Base-by-base conservation (phyloP, 1,284 basidiomycete species). In the Pseudozyma thailandica region DNA sequence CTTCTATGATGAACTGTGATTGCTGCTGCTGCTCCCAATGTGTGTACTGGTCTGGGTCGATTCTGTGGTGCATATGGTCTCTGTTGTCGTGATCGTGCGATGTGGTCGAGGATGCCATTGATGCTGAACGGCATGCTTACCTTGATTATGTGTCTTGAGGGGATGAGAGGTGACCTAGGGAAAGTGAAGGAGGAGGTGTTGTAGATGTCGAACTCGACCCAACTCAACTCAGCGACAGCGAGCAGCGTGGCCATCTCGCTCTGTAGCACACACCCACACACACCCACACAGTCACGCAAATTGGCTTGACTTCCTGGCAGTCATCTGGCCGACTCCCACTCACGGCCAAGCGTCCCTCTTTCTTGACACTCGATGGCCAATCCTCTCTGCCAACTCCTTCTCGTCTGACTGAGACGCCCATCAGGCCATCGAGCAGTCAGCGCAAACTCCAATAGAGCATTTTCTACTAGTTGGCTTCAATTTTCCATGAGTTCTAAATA, bases 61-160 rank as follows among this genome's bases (percentile, higher is more conserved):
- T 18, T 35, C 3, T 33, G 55, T 31, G 13, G 31, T 48, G 13
- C 26, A 7, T 20, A 21, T 44, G 15, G 56, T 55, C 48, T 65
- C 38, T 60, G 42, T 43, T 27, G 49, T 45, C 49, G 30, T 56
- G 46, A 7, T 44, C 25, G 35, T 42, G 4, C 49, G 35, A 28
- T 26, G 49, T 46, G 31, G 53, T 25, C 43, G 49, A 20, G 56
- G 53, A 46, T 54, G 65, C 48, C 28, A 23, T 21, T 50, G 21
- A 41, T 61, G 64, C 57, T 46, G 38, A 25, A 23, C 46, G 58
- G 50, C 30, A 50, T 42, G 49, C 66, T 70, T 64, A 70, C 66
- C 66, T 70, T 60, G 52, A 52, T 64, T 56, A 49, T 64, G 56
- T 63, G 66, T 70, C 66, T 70, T 70, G 66, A 70, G 66, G 66